Evolutionary conservation across 306 rosid species (phyloP).

Genomic region (Sicyos edulis): DNA sequence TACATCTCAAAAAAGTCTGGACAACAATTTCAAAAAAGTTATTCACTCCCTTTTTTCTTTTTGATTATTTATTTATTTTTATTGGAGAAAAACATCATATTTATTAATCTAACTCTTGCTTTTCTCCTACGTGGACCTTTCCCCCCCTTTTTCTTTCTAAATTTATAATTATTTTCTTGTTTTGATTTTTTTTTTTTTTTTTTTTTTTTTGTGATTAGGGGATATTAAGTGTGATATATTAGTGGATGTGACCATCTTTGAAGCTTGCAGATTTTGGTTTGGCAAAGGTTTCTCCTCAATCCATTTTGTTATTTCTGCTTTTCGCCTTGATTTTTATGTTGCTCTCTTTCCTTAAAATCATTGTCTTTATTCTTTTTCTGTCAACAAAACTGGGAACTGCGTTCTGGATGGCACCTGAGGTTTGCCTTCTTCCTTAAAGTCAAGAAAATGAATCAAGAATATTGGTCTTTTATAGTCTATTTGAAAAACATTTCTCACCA

Average conservation of each 20-base stretch:
- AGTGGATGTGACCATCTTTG: slow-evolving; percentile 79
- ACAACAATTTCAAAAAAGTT: no score
- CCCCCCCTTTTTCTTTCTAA: no score
- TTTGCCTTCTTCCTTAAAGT: slow-evolving; percentile 38
- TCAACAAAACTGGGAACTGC: slow-evolving; percentile 80
- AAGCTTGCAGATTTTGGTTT: slow-evolving; percentile 97
- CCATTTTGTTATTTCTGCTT: background rate
- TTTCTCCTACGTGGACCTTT: background rate
- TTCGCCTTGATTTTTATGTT: background rate
- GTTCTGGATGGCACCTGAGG: slow-evolving; percentile 99
- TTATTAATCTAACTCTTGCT: slow-evolving; percentile 1
- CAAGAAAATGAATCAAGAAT: background rate
- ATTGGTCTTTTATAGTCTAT: background rate
- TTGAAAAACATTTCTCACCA: background rate
- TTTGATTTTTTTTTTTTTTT: slow-evolving; percentile 6
- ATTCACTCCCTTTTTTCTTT: no score
- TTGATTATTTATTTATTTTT: no score
- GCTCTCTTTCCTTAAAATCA: slow-evolving; percentile 22
- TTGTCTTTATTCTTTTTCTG: slow-evolving; percentile 34
- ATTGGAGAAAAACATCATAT: background rate
- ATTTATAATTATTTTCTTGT: background rate
- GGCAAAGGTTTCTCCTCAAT: slow-evolving; percentile 64
- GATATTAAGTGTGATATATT: slow-evolving; percentile 90
- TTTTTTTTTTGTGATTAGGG: slow-evolving; percentile 34
- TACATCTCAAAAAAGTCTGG: no score